Evolutionary conservation across 2,329 filamentous ascomycete species (phyloP), one percentile per base, ranked within the genome.

Genomic region (Didymella glomerata): DNA sequence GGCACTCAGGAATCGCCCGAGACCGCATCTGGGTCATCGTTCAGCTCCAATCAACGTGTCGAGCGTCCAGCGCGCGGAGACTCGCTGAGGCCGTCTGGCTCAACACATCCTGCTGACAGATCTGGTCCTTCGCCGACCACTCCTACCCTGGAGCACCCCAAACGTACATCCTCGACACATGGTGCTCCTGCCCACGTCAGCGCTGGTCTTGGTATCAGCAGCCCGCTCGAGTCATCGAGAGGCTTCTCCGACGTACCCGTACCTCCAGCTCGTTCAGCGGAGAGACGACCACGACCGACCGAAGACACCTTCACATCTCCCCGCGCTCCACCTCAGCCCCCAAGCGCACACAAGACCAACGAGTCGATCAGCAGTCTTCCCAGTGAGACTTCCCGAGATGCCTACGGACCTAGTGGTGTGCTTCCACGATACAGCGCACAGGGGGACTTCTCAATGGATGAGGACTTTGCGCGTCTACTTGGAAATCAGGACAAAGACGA

Each of bases 371-470:
- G 80, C 64, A 81, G 79, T 24, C 66, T 77, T 40, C 78, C 78
- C 42, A 82, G 76, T 62, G 78, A 72, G 58, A 73, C 53, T 48
- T 77, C 76, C 5, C 68, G 72, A 54, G 68, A 70, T 54, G 62
- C 54, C 9, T 63, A 68, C 25, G 66, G 68, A 3, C 59, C 70
- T n/a, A 60, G 59, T 16, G 65, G 66, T 27, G 66, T 61, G n/a
- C 60, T 79, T 48, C 81, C 81, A 13, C 79, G 80, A 36, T 80
- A 86, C 61, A 96, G 90, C 76, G 85, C 86, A 42, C 92, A 91
- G 51, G 92, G 89, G 54, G 93, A 96, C 65, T 95, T 97, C 72
- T 95, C 90, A 60, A 88, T 97, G 89, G 94, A 98, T 65, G 93
- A 97, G 76, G 95, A 98, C 73, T 92, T 97, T 87, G 90, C 91